phyloP scores from a whole-genome alignment of 176 grass and related monocot species.

The Triticum aestivum region DNA sequence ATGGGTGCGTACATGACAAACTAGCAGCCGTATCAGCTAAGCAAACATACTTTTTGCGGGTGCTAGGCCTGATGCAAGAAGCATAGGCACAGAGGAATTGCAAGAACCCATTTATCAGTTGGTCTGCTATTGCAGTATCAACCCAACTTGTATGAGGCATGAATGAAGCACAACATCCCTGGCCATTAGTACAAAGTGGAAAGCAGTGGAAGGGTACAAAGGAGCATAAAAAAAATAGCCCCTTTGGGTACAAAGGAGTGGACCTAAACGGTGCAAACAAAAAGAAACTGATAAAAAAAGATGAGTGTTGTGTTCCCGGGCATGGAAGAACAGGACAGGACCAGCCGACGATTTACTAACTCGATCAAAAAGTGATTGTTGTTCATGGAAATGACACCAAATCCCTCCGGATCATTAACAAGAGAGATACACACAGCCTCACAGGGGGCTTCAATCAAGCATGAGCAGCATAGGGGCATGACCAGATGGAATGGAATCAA shows the following conservation, averaged over 20 bases:
- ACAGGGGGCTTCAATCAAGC: neutral
- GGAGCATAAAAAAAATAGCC: neutral
- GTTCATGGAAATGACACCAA: neutral
- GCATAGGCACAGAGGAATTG: neutral
- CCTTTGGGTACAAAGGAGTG: neutral
- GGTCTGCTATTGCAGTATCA: neutral
- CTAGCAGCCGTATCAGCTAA: neutral
- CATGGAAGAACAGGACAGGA: neutral
- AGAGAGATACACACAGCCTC: neutral
- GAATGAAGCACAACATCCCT: neutral
- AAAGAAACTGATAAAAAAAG: neutral
- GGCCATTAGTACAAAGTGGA: neutral
- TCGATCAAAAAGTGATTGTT: neutral
- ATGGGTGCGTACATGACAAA: neutral
- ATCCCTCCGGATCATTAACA: neutral
- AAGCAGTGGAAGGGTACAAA: neutral
- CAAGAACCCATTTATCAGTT: neutral
- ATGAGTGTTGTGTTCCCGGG: neutral
- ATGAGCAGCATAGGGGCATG: neutral
- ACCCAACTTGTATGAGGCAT: neutral
- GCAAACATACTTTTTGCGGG: conserved; percentile 6
- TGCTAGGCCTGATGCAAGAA: neutral
- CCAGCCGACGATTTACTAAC: neutral
- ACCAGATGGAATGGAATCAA: neutral
- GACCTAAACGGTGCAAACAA: neutral